Base-by-base conservation (phyloP, 257 asterid species). In the Ophiorrhiza pumila region DNA sequence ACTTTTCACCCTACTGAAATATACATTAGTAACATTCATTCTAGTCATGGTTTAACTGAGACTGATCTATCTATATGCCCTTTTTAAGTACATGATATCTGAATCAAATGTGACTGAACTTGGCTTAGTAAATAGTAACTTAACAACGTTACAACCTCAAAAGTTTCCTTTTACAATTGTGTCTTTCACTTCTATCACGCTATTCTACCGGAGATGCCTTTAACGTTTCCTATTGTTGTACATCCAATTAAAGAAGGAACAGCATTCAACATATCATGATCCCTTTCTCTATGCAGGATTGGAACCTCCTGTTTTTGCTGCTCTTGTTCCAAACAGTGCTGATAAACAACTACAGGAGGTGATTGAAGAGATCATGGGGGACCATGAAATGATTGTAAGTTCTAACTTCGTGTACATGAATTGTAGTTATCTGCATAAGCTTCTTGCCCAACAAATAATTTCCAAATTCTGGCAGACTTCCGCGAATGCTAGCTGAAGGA, bases 301-400 rank as follows among this genome's bases (percentile, higher is more conserved):
- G 77, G 91, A 89, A 52, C 80, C 87, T 62, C 89, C 97, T 0
- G 87, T 76, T 4, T 93, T 93, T 50, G 98, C 98, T 13, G 97
- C 97, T 72, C 84, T 93, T 34, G 99, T 94, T 71, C 96, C 93
- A 2, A 80, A 87, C 37, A 91, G 95, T 80, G 96, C 95, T 1
- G 93, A 88, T 75, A 94, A 88, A 77, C 91, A 89, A 71, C 35
- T 94, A 18, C 62, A 86, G 61, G 97, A 94, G 87, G 71, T 91
- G 79, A 88, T 91, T 76, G 96, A 88, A 20, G 97, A 94, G 88
- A 86, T 94, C 64, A 91, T 86, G 96, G 96, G 95, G 15, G 97
- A 94, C 83, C 97, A 91, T 80, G 96, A 91, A 78, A 80, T 83
- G 94, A 85, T 94, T 65, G 90, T 88, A 79, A 88, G 87, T 75